Evolutionary conservation across 805 yeast species (phyloP), one percentile per base, ranked within the genome.

Genomic region (Zygotorulaspora chibaensis): DNA sequence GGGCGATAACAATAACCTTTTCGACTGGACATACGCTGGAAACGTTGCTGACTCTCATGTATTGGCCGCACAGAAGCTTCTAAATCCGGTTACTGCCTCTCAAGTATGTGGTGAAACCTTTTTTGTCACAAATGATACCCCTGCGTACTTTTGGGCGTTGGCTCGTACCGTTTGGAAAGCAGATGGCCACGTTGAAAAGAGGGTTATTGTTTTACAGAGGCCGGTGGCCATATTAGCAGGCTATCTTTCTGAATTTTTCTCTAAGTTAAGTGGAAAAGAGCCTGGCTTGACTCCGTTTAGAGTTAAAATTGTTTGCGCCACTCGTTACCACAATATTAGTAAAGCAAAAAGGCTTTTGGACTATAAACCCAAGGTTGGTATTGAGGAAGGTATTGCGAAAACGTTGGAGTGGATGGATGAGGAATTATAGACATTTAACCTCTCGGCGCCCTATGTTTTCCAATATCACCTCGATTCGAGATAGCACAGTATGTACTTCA

Each of bases 11-110:
- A 81, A 86, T 64, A 93, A 93, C 62, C 68, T 93, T 45, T 93
- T 91, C 59, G 99, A 93, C 65, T 90, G 96, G 87, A 88, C 98
- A 0, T 93, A 89, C 61, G 98, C 84, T n/a, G 98, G 97, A 10
- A 93, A 93, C 67, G 98, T 95, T 33, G 98, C 99, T 0, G 95
- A 89, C 66, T 84, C 97, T 8, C 99, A 93, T 64, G 91, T 91
- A 8, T 71, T 93, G 41, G 99, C 98, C 1, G 95, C 96, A 5
- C 71, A 84, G 58, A 82, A 82, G 64, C 65, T 90, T 15, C 65
- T 87, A 40, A 71, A 78, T 46, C 70, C 76, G 5, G 55, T 55
- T 6, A 55, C 69, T 12, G 70, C 75, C 8, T 46, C 57, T 0
- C 52, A 59, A 23, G 81, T 91, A 18, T 84, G 87, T 4, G 99